These are phyloP conservation scores for Halenospora varia DNA, from an alignment of 495 filamentous ascomycete species.

Conservation along the genomic window DNA sequence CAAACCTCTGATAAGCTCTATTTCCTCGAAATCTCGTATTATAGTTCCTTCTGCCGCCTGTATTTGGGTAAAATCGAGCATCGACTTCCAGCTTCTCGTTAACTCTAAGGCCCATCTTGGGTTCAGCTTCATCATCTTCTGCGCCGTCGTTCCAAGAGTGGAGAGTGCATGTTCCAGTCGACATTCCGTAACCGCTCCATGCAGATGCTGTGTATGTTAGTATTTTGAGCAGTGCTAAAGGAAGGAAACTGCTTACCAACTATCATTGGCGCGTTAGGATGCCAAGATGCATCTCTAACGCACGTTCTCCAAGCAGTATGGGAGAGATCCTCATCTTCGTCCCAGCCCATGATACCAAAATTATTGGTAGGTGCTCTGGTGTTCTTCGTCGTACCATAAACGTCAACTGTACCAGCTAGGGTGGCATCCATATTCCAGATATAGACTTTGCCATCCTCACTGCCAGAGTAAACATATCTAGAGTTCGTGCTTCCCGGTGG, in stretches of 20 bases:
- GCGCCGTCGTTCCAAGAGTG: conserved; percentile 65
- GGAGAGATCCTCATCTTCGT: conserved; percentile 30
- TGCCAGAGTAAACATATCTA: conserved; percentile 89
- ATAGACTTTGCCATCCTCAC: conserved; percentile 81
- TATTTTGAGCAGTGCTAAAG: background rate
- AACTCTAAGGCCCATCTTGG: conserved; percentile 45
- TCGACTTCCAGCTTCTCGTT: conserved; percentile 36
- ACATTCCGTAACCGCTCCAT: conserved; percentile 67
- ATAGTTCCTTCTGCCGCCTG: background rate
- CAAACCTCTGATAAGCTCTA: background rate
- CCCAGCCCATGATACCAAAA: conserved; percentile 23
- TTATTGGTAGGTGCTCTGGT: conserved; percentile 18
- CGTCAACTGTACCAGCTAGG: conserved; percentile 74
- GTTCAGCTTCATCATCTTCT: conserved; percentile 57
- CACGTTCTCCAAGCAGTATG: conserved; percentile 62
- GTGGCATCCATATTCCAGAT: conserved; percentile 95
- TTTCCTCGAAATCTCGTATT: background rate
- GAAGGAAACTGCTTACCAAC: conserved; percentile 65
- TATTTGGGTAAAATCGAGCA: conserved; percentile 18
- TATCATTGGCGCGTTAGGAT: conserved; percentile 83
- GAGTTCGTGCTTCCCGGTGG: conserved; percentile 85
- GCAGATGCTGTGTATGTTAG: conserved; percentile 49
- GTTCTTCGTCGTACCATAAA: conserved; percentile 55
- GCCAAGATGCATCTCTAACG: conserved; percentile 93
- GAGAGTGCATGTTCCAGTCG: conserved; percentile 60